Conservation (phyloP, 495 filamentous ascomycete genomes). For the Peziza echinospora region DNA sequence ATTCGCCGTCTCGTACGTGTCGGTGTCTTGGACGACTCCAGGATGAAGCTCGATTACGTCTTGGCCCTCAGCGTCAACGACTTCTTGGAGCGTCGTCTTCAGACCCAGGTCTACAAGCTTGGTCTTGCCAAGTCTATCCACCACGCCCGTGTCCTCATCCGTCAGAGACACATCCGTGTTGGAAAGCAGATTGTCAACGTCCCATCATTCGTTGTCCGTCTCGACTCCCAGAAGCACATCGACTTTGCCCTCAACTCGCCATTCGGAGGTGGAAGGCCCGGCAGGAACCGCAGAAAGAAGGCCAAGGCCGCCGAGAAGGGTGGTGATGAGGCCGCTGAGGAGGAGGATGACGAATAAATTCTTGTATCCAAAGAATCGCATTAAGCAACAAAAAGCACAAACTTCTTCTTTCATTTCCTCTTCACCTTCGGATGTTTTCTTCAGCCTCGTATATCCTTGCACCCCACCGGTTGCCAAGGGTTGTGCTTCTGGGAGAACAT, state of each 20-base stretch:
- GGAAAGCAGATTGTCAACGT: slow-evolving; percentile 99
- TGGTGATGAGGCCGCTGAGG: slow-evolving; percentile 73
- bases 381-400: no score
- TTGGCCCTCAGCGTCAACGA: slow-evolving; percentile 93
- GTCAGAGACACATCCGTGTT: slow-evolving; percentile 97
- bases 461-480: no score
- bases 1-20: slow-evolving; percentile 99
- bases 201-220: slow-evolving; percentile 94
- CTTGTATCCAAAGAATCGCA: no score
- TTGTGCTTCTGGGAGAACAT: no score
- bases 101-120: slow-evolving; percentile 99
- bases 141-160: slow-evolving; percentile 97
- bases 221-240: slow-evolving; percentile 99
- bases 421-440: no score
- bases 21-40: slow-evolving; percentile 97
- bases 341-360: slow-evolving; percentile 26
- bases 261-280: slow-evolving; percentile 89
- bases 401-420: no score
- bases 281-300: slow-evolving; percentile 98
- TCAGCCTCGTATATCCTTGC: no score
- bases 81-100: slow-evolving; percentile 96
- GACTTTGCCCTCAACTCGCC: slow-evolving; percentile 95
- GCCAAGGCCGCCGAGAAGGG: slow-evolving; percentile 80
- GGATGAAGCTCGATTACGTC: slow-evolving; percentile 99
- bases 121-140: slow-evolving; percentile 99